Conservation (phyloP, 257 asterid genomes). For the Gentiana macrophylla region DNA sequence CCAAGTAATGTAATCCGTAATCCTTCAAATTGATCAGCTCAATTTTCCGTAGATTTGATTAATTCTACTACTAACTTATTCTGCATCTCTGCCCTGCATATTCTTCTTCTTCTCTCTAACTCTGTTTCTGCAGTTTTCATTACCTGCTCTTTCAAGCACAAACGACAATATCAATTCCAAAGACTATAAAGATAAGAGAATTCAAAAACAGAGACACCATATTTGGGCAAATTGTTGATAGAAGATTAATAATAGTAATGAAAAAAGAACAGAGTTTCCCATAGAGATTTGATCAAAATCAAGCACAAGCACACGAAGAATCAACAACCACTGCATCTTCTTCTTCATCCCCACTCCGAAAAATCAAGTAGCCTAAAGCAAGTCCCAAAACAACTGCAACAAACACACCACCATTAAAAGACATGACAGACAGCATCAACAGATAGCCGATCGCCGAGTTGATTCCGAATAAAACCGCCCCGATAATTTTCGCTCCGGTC, state of each 20-base stretch:
- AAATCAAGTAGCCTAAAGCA: conserved; percentile 52
- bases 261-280: background rate
- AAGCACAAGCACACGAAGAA: conserved; percentile 66
- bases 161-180: no score
- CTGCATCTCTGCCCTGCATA: no score
- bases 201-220: background rate
- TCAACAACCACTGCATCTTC: conserved; percentile 41
- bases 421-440: conserved; percentile 84
- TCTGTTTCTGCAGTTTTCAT: no score
- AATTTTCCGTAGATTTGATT: no score
- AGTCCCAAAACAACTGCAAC: conserved; percentile 60
- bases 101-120: no score
- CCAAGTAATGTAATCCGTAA: no score
- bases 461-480: conserved; percentile 48
- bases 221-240: background rate
- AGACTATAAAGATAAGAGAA: background rate
- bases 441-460: conserved; percentile 76
- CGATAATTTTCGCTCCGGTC: conserved; percentile 27
- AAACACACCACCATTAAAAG: conserved; percentile 79
- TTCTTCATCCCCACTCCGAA: conserved; percentile 52
- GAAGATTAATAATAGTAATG: background rate
- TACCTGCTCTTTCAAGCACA: no score
- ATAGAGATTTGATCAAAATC: background rate
- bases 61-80: no score
- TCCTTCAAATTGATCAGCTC: no score